phyloP scores from a whole-genome alignment of 2,329 filamentous ascomycete species.

The Fusarium pseudograminearum region DNA sequence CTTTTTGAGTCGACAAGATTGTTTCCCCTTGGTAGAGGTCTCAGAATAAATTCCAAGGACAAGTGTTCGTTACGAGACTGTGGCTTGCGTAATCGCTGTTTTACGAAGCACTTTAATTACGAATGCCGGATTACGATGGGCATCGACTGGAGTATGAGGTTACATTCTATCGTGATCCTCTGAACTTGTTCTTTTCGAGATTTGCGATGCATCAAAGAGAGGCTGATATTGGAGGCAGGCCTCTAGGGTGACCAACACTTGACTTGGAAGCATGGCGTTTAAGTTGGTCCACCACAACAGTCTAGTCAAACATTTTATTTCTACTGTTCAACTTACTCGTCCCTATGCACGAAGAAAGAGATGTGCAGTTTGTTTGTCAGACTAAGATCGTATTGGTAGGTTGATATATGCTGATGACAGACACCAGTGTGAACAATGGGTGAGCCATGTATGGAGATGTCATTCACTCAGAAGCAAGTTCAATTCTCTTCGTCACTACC shows the following conservation, averaged over 20 bases:
- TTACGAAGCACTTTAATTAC: background rate
- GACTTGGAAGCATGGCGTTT: background rate
- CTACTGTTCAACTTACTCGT: background rate
- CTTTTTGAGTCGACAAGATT: background rate
- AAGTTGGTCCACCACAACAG: background rate
- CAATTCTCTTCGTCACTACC: background rate
- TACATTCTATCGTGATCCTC: background rate
- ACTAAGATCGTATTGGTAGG: background rate
- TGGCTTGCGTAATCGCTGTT: slow-evolving; percentile 30
- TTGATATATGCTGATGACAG: background rate
- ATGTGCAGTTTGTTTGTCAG: background rate
- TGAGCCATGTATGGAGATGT: background rate
- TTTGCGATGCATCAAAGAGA: background rate
- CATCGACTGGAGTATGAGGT: background rate
- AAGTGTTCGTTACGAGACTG: slow-evolving; percentile 22
- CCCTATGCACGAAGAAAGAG: background rate
- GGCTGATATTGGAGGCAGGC: background rate
- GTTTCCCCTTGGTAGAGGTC: background rate
- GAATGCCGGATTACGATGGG: background rate
- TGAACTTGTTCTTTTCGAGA: too few relatives aligned
- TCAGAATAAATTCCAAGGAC: slow-evolving; percentile 8
- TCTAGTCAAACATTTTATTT: background rate
- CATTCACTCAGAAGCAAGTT: background rate
- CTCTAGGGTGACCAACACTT: background rate
- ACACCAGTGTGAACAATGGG: background rate